These are phyloP conservation scores for Kodamaea kaohsiungensis DNA, from an alignment of 805 yeast genomes.

Conservation along the genomic window DNA sequence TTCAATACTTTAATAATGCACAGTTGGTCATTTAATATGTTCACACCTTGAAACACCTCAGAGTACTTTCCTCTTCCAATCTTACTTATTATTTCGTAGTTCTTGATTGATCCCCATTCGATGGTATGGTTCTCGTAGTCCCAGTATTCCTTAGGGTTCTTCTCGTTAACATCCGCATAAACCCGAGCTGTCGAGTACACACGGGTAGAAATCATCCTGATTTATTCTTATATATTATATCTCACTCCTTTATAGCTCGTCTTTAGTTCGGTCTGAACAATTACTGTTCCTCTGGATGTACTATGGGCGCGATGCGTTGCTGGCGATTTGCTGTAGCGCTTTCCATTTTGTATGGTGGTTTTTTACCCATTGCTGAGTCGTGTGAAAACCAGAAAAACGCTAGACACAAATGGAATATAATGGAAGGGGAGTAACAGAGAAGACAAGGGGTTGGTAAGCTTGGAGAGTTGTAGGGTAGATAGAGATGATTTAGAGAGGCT, in stretches of 20 bases:
- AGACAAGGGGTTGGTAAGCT: background rate
- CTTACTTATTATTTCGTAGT: slow-evolving; percentile 77
- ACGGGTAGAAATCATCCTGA: slow-evolving; percentile 29
- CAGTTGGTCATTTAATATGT: slow-evolving; percentile 56
- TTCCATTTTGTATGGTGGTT: background rate
- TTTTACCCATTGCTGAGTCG: background rate
- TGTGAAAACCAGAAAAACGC: background rate
- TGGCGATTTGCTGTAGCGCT: background rate
- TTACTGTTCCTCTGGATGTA: background rate
- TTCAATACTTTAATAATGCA: slow-evolving; percentile 89
- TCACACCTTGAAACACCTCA: slow-evolving; percentile 89
- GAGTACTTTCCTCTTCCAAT: slow-evolving; percentile 94
- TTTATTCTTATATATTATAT: background rate
- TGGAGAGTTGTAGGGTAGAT: background rate
- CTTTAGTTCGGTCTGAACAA: background rate
- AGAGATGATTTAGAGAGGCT: background rate
- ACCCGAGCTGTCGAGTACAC: slow-evolving; percentile 49
- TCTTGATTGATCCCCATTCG: slow-evolving; percentile 42
- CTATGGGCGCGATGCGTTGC: background rate
- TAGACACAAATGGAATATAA: background rate
- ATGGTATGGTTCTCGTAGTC: slow-evolving; percentile 69
- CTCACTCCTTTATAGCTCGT: background rate
- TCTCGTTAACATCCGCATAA: slow-evolving; percentile 71
- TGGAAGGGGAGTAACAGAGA: background rate
- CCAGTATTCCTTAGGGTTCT: slow-evolving; percentile 75